These are phyloP conservation scores for Orbilia ellipsospora DNA, from an alignment of 2,329 filamentous ascomycete species.

Conservation along the genomic window DNA sequence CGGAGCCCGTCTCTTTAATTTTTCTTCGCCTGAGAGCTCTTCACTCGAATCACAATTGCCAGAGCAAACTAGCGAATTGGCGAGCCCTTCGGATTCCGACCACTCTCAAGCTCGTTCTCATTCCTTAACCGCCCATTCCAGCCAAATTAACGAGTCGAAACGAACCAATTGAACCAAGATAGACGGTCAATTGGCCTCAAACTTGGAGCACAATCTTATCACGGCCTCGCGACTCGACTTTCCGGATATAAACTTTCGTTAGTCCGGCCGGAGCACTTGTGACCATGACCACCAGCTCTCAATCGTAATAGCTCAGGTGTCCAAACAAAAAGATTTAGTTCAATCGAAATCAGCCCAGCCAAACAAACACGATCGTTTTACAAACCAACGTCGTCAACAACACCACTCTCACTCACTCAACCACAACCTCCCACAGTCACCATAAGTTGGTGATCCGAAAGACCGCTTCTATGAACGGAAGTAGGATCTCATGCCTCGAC, in stretches of 20 bases:
- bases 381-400: not conserved
- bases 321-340: constrained; percentile 2
- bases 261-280: not conserved
- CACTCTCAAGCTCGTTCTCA: not conserved
- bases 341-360: constrained; percentile 2
- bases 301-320: constrained; percentile 6
- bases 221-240: constrained; percentile 1
- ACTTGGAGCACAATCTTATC: constrained; percentile 9
- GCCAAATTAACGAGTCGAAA: constrained; percentile 6
- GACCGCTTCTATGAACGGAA: constrained; percentile 55
- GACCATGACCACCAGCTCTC: constrained; percentile 17
- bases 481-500: constrained; percentile 55
- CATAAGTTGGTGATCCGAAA: constrained; percentile 14
- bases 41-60: constrained; percentile 1
- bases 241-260: not conserved
- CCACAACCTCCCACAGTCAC: constrained; percentile 11
- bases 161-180: constrained; percentile 24
- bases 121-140: constrained; percentile 9
- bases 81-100: too few species aligned
- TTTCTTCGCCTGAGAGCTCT: not conserved
- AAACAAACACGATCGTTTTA: constrained; percentile 4
- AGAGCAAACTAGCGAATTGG: not conserved
- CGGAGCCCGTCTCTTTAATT: constrained; percentile 23
- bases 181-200: constrained; percentile 19
- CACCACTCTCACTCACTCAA: constrained; percentile 7